Evolutionary conservation across 345 rosid species (phyloP), one percentile per base, ranked within the genome.

Genomic region (Populus deltoides): DNA sequence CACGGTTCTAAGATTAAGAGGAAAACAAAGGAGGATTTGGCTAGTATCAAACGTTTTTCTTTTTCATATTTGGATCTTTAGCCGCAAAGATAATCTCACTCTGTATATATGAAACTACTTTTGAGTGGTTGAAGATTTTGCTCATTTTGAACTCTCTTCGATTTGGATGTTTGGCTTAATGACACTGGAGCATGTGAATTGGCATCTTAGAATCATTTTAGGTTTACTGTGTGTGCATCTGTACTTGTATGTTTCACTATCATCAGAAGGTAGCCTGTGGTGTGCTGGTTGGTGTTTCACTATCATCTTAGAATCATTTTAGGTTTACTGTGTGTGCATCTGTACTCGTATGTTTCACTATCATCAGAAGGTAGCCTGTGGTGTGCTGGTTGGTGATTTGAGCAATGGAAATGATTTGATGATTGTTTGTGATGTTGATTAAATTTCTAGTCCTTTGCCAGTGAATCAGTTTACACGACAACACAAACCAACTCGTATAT

Each of bases 91-190:
- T 68, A 72, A 72, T 78, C 78, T 76, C 68, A 78, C 80, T 17
- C 67, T 81, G 82, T 94, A 88, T 84, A 86, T 87, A 88, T 83
- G 85, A 73, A 82, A 81, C 51, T 68, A 71, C 69, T 63, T 24
- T 61, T 70, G 70, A 73, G 77, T 41, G 22, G 12, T 77, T 78
- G 70, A 65, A 47, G 49, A 74, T 73, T 70, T 88, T 83, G 66
- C 69, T 29, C 66, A 55, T 24, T 53, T 51, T 57, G 62, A 53
- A 13, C 35, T 39, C 24, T 61, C 70, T 69, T 49, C 53, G 27
- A 57, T 9, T 73, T 72, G 35, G 49, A 59, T 31, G 25, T 67
- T 57, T 24, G n/a, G 15, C 9, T 38, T 47, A 29, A 8, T 51
- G 24, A 35, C 36, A 22, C 24, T 9, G 9, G 8, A 25, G 38